A percentile compares a stretch with the other conserved stretches of the same genome.
Evolutionary conservation across 169 alveolate genomes (phyloP).

Genomic region (Cryptosporidium meleagridis): DNA sequence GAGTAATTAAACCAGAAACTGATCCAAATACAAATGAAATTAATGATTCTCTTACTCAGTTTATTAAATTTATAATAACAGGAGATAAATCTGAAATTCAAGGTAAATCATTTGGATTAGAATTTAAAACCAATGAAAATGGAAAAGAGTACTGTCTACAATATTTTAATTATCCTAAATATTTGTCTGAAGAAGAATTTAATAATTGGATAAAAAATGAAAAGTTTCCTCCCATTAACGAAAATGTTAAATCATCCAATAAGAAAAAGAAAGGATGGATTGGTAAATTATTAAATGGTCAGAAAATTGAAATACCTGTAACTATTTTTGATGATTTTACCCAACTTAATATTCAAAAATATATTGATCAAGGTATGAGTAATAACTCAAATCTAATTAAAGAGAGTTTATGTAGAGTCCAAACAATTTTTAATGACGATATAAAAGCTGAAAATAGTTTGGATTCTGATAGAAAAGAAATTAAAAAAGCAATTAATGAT

Average conservation of each 20-base stretch:
- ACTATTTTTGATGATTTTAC: slow-evolving; percentile 16
- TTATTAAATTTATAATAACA: slow-evolving; percentile 18
- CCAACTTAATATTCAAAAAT: slow-evolving; percentile 20
- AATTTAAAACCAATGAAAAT: slow-evolving; percentile 14
- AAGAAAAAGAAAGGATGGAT: slow-evolving; percentile 33
- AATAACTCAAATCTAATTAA: slow-evolving; percentile 3
- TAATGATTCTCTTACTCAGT: neutral
- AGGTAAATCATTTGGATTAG: slow-evolving; percentile 5
- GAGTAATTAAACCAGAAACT: slow-evolving; percentile 49
- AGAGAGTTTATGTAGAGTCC: slow-evolving; percentile 31
- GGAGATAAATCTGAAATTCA: slow-evolving; percentile 14
- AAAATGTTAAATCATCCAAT: neutral
- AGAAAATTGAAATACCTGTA: slow-evolving; percentile 35
- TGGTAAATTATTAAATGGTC: slow-evolving; percentile 49
- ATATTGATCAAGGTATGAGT: slow-evolving; percentile 27
- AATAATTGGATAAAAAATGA: slow-evolving; percentile 12
- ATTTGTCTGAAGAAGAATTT: slow-evolving; percentile 40
- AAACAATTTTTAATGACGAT: slow-evolving; percentile 27
- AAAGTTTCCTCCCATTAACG: neutral
- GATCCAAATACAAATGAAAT: slow-evolving; percentile 28
- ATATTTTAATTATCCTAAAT: slow-evolving; percentile 58
- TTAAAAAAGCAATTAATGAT: slow-evolving; percentile 3
- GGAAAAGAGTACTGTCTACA: slow-evolving; percentile 12
- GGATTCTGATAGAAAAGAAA: neutral
- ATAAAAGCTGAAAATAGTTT: neutral